Conservation (phyloP, 345 rosid genomes). For the Heritiera littoralis region DNA sequence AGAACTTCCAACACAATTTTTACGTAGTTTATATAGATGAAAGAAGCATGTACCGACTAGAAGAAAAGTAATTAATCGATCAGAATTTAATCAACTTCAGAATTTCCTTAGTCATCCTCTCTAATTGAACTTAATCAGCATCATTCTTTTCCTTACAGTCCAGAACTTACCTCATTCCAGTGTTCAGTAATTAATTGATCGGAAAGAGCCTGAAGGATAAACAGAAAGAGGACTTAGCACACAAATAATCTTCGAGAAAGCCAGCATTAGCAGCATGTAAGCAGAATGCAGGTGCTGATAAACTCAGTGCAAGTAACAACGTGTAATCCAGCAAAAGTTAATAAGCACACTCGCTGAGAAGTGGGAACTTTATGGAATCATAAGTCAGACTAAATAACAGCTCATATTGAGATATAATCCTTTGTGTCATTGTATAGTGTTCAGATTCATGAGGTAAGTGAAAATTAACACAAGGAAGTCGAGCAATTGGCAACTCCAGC, state of each 20-base stretch:
- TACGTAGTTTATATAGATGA: too few relatives aligned
- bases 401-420: conserved; percentile 17
- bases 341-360: not conserved
- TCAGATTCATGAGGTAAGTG: conserved; percentile 3
- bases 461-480: not conserved
- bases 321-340: not conserved
- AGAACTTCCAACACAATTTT: too few relatives aligned
- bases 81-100: too few relatives aligned
- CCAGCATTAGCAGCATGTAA: not conserved
- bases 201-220: too few relatives aligned
- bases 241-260: not conserved
- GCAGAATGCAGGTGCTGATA: not conserved
- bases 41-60: too few relatives aligned
- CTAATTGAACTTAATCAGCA: not conserved
- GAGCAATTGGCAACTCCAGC: conserved; percentile 15
- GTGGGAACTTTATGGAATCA: not conserved
- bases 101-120: too few relatives aligned
- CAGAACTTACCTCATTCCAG: not conserved
- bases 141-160: not conserved
- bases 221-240: not conserved
- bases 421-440: conserved; percentile 12
- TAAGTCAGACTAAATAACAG: not conserved
- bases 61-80: too few relatives aligned
- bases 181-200: not conserved
- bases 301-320: conserved; percentile 2